phyloP scores from a whole-genome alignment of 1,139 yeast species.

The Geotrichum carabidarum region DNA sequence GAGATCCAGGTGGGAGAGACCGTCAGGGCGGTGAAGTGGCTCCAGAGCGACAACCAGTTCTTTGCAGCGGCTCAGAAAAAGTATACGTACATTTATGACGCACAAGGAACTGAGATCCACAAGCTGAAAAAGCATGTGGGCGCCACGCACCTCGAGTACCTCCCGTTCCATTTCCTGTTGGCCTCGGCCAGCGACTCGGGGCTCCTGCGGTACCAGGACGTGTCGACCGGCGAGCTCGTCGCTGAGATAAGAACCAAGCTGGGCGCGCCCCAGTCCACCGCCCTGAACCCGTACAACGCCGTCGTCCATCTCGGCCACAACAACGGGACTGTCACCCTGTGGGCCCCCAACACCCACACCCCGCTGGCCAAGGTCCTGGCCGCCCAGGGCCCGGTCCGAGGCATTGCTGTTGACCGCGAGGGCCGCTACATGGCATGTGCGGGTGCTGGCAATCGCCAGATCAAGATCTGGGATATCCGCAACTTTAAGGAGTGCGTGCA shows the following conservation, averaged over 20 bases:
- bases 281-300: constrained; percentile 94
- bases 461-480: constrained; percentile 93
- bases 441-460: constrained; percentile 68
- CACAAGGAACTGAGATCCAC: constrained; percentile 86
- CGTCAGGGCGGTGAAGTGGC: constrained; percentile 79
- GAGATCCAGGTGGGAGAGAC: constrained; percentile 87
- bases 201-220: constrained; percentile 86
- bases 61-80: constrained; percentile 97
- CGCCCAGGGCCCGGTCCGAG: constrained; percentile 81
- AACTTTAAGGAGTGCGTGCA: constrained; percentile 64
- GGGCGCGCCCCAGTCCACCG: constrained; percentile 86
- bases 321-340: constrained; percentile 86
- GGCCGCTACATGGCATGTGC: constrained; percentile 94
- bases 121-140: constrained; percentile 87
- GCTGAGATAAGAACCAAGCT: constrained; percentile 78
- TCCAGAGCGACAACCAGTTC: constrained; percentile 79
- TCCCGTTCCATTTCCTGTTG: constrained; percentile 86
- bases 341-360: constrained; percentile 87
- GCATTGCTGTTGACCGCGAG: constrained; percentile 81
- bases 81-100: constrained; percentile 87
- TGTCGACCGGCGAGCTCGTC: constrained; percentile 83
- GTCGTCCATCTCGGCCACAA: constrained; percentile 90
- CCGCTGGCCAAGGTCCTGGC: constrained; percentile 81
- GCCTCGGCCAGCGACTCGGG: constrained; percentile 89
- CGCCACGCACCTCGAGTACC: constrained; percentile 72